Evolutionary conservation across 345 rosid genomes (phyloP), one percentile per base, ranked within the genome.

Genomic region (Stellera chamaejasme): DNA sequence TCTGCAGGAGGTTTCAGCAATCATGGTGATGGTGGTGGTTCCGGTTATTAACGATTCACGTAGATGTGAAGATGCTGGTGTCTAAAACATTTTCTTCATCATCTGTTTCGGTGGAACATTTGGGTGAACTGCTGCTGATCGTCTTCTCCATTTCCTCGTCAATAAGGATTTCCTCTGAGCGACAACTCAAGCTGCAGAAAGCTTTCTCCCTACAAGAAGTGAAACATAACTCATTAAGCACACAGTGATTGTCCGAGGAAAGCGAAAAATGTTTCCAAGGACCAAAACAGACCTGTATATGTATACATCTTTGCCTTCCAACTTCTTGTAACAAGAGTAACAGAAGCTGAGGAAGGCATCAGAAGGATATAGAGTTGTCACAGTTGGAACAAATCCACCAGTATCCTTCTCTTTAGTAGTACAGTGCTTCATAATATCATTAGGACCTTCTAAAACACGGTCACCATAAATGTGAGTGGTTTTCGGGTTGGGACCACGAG

Each of bases 381-480:
- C 48, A 49, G 55, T 56, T 26, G 12, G 76, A 50, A 43, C 41
- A 14, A 65, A 27, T 28, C 25, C 52, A 56, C 27, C 19, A 43
- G 63, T 72, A 63, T 48, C 64, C 44, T 53, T 67, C 54, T 54
- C 56, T n/a, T 45, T 55, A 27, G 60, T 25, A 50, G 48, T 60
- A 27, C 26, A 32, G 25, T 62, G 54, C 66, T 65, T 71, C 45
- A 14, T 60, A 61, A 66, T 77, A 48, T 71, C 61, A 55, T 63
- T 45, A 60, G 69, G 82, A 67, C 91, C 68, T 68, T 73, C 81
- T 75, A 89, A 73, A 77, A 84, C 70, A 64, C 79, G 68, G 72
- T 79, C 96, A 69, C 94, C 85, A 41, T 67, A 93, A 50, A 86
- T 87, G 64, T 84, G 97, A 78, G 88, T 87, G 4, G 83, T 93